phyloP scores from a whole-genome alignment of 1,284 basidiomycete species.

The Ceratobasidium sp. region DNA sequence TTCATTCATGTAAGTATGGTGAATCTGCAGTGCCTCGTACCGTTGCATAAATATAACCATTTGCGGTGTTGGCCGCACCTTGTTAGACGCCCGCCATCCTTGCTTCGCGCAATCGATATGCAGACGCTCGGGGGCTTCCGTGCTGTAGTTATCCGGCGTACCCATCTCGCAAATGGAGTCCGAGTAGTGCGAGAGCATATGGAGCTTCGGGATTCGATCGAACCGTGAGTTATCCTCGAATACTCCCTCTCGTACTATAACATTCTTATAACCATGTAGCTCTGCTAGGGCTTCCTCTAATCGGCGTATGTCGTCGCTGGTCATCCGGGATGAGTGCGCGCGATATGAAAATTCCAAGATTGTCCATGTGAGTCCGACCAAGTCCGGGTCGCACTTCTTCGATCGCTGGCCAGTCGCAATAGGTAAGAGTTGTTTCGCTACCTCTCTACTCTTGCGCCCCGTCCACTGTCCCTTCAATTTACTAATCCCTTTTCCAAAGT shows the following conservation, averaged over 20 bases:
- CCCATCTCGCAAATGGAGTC: constrained; percentile 29
- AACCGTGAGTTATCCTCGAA: not conserved
- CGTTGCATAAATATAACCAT: constrained; percentile 30
- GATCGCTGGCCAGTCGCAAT: not conserved
- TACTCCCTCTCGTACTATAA: constrained; percentile 38
- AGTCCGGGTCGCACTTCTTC: not conserved
- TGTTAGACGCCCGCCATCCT: constrained; percentile 39
- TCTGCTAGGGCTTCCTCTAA: constrained; percentile 39
- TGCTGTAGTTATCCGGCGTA: constrained; percentile 40
- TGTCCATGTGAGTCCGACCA: constrained; percentile 24
- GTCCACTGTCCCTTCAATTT: constrained; percentile 49
- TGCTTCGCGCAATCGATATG: constrained; percentile 41
- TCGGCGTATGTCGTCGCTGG: not conserved
- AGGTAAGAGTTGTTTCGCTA: constrained; percentile 48
- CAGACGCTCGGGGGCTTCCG: constrained; percentile 39
- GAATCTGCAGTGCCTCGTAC: not conserved
- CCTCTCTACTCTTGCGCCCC: constrained; percentile 52
- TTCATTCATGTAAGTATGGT: not conserved
- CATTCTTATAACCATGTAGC: constrained; percentile 45
- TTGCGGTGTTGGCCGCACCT: constrained; percentile 13
- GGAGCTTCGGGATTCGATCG: constrained; percentile 30
- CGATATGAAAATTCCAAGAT: not conserved
- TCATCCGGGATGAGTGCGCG: not conserved
- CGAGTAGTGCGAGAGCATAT: constrained; percentile 38
- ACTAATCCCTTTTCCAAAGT: constrained; percentile 44